A percentile compares a stretch with the other conserved stretches of the same genome.
phyloP scores from a whole-genome alignment of 768 basidiomycete genomes.

The Kwoniella sp. region DNA sequence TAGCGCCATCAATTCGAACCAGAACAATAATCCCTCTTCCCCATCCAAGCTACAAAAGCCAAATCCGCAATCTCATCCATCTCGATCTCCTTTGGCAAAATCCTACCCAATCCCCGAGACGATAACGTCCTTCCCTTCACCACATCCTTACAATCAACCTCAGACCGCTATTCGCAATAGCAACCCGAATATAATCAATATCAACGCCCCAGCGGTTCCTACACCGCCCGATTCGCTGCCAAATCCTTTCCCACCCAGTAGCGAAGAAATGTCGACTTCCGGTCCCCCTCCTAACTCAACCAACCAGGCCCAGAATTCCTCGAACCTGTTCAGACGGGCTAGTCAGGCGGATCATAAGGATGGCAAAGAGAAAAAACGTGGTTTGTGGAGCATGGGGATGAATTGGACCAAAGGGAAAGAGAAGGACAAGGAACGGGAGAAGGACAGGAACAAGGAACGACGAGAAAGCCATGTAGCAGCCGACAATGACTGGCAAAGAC shows the following conservation, averaged over 20 bases:
- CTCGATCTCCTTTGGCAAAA: constrained; percentile 37
- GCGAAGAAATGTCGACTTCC: constrained; percentile 13
- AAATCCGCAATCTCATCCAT: constrained; percentile 11
- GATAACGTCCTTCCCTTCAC: constrained; percentile 29
- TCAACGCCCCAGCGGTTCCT: not conserved
- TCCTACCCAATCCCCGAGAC: constrained; percentile 21
- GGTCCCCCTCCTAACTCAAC: not conserved
- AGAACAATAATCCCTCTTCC: constrained; percentile 1
- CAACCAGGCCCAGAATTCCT: not conserved
- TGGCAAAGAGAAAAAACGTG: constrained; percentile 43
- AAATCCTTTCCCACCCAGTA: not conserved
- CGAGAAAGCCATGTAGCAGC: constrained; percentile 3
- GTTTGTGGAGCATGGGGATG: constrained; percentile 34
- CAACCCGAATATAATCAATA: not conserved
- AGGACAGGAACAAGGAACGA: constrained; percentile 17
- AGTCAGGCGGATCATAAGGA: constrained; percentile 27
- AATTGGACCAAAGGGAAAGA: constrained; percentile 32
- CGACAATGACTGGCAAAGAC: constrained; percentile 4
- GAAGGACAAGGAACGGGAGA: constrained; percentile 24
- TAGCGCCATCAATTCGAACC: not conserved
- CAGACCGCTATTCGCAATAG: not conserved
- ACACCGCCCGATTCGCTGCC: not conserved
- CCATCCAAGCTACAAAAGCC: constrained; percentile 25
- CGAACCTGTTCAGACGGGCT: constrained; percentile 17
- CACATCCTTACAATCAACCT: constrained; percentile 23